Evolutionary conservation across 257 asterid species (phyloP), one percentile per base, ranked within the genome.

Genomic region (Jasminum sambac): DNA sequence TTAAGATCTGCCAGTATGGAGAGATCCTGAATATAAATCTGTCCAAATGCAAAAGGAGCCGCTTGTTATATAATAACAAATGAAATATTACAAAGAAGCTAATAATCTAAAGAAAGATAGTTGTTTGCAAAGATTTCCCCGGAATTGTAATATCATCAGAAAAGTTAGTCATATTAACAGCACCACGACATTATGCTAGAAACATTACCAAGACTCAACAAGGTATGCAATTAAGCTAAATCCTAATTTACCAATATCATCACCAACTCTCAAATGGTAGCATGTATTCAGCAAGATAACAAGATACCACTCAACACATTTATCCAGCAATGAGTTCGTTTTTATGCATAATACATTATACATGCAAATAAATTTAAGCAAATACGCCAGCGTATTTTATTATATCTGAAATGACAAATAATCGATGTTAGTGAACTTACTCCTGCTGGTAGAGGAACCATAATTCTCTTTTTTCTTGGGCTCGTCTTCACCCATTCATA

Each of bases 401-500:
- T 19, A 8, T 9, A 50, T 17, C 17, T 76, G 39, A 58, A 52
- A 68, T 39, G 37, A 30, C 19, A 55, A 50, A 77, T 38, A 46
- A 64, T 43, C 77, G 65, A 74, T 41, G 71, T 71, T 55, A 74
- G 72, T 60, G 40, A 75, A 81, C 93, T 6, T 58, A 93, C 98
- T 90, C 97, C 98, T 40, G 87, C 74, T 46, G 98, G 97, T 69
- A 90, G 84, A 73, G 97, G 96, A 52, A 93, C 92, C 85, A 93
- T 78, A 63, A 93, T 82, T 71, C 84, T 76, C 82, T 85, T 90
- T 81, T 74, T 83, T 86, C 68, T 84, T 0, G 88, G 67, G 82
- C 82, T 82, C 42, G 89, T 78, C 85, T 90, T 93, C 61, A 90
- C 87, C 98, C 98, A 93, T 80, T 93, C 97, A 64, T 93, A 90